Evolutionary conservation across 306 rosid species (phyloP).

Genomic region (Pterocarpus santalinus): DNA sequence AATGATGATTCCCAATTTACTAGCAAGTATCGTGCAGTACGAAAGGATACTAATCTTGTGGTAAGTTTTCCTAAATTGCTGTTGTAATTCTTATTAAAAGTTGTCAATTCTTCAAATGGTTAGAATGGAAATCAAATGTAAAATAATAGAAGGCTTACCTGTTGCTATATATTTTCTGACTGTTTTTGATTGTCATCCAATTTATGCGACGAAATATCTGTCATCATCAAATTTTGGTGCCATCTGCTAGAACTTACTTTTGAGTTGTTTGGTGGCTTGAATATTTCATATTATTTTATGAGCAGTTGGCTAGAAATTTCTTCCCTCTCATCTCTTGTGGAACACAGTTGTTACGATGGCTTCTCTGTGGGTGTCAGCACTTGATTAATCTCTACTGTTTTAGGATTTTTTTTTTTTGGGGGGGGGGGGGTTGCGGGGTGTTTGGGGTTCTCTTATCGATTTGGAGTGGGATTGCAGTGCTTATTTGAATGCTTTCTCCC

Average conservation of each 20-base stretch:
- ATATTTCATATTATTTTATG: background rate
- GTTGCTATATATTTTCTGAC: too few species aligned
- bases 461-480: background rate
- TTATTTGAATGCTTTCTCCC: too few species aligned
- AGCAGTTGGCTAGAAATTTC: background rate
- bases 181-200: background rate
- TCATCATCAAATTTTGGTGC: background rate
- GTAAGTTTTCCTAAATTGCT: slow-evolving; percentile 68
- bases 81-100: slow-evolving; percentile 19
- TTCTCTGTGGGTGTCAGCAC: background rate
- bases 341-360: background rate
- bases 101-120: slow-evolving; percentile 18
- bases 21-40: slow-evolving; percentile 67
- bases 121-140: slow-evolving; percentile 29
- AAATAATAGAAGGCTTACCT: too few species aligned
- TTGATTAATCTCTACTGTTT: background rate
- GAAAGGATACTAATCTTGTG: slow-evolving; percentile 89
- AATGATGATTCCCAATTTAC: slow-evolving; percentile 75
- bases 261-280: background rate
- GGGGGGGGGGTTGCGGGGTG: background rate
- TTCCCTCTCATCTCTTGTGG: background rate
- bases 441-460: background rate
- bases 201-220: background rate
- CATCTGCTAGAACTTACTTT: background rate
- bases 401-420: background rate